Evolutionary conservation across 768 basidiomycete genomes (phyloP).

Genomic region (Kwoniella botswanensis): DNA sequence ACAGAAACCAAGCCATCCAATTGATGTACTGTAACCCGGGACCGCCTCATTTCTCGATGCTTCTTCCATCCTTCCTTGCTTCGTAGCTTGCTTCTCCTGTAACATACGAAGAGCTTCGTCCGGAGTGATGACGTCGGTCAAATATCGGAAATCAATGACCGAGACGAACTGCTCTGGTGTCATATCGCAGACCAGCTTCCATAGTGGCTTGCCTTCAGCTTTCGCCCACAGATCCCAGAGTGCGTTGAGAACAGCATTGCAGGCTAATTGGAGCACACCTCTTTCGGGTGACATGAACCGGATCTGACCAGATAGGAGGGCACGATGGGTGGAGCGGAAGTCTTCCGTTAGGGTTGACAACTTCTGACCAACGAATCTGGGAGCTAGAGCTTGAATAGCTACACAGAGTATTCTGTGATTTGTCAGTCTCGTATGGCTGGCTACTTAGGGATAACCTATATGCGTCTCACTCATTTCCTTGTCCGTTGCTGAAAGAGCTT

Average conservation of each 20-base stretch:
- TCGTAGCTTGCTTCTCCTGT: conserved; percentile 71
- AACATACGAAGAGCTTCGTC: conserved; percentile 83
- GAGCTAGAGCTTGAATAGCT: conserved; percentile 34
- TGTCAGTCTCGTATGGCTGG: too few species aligned
- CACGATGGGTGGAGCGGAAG: conserved; percentile 34
- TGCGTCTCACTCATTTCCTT: conserved; percentile 43
- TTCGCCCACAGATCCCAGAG: conserved; percentile 71
- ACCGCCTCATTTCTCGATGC: conserved; percentile 63
- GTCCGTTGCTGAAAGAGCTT: conserved; percentile 43
- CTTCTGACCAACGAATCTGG: conserved; percentile 38
- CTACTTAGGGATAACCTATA: not conserved
- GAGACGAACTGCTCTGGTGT: conserved; percentile 67
- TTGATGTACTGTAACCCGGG: conserved; percentile 16
- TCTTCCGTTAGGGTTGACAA: conserved; percentile 27
- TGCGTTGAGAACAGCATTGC: conserved; percentile 72
- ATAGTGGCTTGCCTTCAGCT: conserved; percentile 76
- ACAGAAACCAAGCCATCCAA: not conserved
- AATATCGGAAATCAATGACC: conserved; percentile 78
- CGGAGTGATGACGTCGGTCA: conserved; percentile 85
- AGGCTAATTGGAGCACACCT: conserved; percentile 43
- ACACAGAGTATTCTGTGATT: conserved; percentile 33
- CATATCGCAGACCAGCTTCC: conserved; percentile 89
- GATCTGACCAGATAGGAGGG: conserved; percentile 35
- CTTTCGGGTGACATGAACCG: conserved; percentile 45
- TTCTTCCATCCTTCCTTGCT: conserved; percentile 72